A percentile compares a stretch with the other conserved stretches of the same genome.
Evolutionary conservation across 805 yeast genomes (phyloP).

Genomic region (Wickerhamiella occidentalis): DNA sequence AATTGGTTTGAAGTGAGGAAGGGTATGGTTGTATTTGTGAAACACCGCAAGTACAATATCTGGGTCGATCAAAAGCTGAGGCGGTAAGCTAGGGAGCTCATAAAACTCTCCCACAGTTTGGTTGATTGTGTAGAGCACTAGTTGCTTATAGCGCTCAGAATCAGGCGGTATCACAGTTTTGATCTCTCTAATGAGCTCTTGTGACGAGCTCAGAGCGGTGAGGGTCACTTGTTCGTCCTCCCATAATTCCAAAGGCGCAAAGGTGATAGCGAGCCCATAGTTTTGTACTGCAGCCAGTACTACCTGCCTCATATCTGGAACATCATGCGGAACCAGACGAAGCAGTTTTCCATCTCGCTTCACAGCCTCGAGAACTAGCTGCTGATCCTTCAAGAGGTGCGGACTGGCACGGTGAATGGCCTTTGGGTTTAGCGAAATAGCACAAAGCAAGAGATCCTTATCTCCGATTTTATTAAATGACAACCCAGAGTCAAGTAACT

Average conservation of each 20-base stretch:
- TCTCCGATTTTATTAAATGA: neutral
- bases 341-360: neutral
- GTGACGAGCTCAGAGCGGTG: neutral
- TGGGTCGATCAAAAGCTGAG: neutral
- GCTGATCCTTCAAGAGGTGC: neutral
- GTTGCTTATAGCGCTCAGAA: neutral
- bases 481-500: neutral
- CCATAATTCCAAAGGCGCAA: neutral
- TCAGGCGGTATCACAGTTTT: neutral
- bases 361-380: neutral
- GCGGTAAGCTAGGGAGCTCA: neutral
- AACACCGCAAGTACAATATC: slow-evolving; percentile 7
- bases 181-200: neutral
- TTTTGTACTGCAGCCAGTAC: slow-evolving; percentile 3
- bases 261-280: neutral
- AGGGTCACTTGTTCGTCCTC: neutral
- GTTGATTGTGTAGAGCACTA: neutral
- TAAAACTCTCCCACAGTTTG: neutral
- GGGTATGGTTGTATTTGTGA: neutral
- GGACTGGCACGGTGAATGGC: neutral
- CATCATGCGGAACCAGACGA: neutral
- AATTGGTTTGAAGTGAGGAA: neutral
- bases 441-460: neutral
- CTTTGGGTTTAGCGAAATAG: neutral
- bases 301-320: neutral